phyloP scores from a whole-genome alignment of 148 eudicot species.

The Rhododendron mucronatum region DNA sequence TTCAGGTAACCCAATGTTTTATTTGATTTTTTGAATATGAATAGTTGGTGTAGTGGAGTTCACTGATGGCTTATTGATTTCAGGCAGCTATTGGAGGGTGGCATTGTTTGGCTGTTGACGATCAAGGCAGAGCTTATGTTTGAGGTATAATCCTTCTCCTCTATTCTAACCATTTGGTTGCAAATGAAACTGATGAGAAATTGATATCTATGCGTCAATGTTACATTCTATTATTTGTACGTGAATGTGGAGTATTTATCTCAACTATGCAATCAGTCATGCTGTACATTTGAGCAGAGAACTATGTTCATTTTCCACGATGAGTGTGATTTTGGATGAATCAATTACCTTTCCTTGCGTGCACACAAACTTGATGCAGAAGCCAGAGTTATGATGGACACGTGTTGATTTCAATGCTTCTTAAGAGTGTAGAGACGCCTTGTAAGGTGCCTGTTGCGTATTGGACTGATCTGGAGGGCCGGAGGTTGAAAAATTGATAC shows the following conservation, averaged over 20 bases:
- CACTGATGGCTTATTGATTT: constrained; percentile 18
- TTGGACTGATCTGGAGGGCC: background rate
- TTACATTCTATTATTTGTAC: background rate
- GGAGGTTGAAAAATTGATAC: background rate
- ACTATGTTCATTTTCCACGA: background rate
- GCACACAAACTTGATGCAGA: background rate
- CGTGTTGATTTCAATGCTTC: background rate
- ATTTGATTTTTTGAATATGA: background rate
- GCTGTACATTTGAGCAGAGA: background rate
- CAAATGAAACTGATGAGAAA: background rate
- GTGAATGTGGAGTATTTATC: background rate
- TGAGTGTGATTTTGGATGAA: background rate
- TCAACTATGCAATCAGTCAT: background rate
- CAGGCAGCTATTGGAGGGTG: constrained; percentile 99
- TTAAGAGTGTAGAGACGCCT: background rate
- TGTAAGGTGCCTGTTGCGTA: background rate
- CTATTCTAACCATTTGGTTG: background rate
- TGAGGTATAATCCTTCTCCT: constrained; percentile 57
- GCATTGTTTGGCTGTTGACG: constrained; percentile 99
- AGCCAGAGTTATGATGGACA: background rate
- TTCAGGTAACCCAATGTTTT: constrained; percentile 49
- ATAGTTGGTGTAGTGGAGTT: constrained; percentile 9
- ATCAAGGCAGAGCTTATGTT: constrained; percentile 95
- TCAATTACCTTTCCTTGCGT: background rate
- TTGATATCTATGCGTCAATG: background rate